Evolutionary conservation across 306 rosid genomes (phyloP).

Genomic region (Luffa aegyptiaca): DNA sequence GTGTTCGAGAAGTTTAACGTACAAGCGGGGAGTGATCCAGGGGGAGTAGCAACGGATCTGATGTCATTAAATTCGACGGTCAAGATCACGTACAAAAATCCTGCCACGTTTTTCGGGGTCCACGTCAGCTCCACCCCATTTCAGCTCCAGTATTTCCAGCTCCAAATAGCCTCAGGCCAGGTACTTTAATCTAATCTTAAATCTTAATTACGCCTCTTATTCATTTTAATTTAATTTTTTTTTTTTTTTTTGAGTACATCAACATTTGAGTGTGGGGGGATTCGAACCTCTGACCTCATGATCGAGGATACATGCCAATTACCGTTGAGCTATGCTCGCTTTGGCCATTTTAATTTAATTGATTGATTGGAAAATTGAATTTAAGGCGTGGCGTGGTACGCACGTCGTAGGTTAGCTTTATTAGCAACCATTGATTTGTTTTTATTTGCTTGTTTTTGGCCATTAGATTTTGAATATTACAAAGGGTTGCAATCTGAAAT

Average conservation of each 20-base stretch:
- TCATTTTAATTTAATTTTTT: neutral
- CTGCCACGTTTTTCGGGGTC: slow-evolving; percentile 75
- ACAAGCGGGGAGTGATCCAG: slow-evolving; percentile 69
- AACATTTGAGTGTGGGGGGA: too few relatives aligned
- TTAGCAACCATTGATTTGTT: too few relatives aligned
- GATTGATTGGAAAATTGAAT: neutral
- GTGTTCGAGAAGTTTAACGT: slow-evolving; percentile 57
- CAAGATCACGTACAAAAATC: slow-evolving; percentile 51
- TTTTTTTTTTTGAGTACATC: too few relatives aligned
- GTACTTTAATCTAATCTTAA: slow-evolving; percentile 13
- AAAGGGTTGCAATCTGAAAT: neutral
- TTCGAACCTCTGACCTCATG: too few relatives aligned
- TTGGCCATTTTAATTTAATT: too few relatives aligned
- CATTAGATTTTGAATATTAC: neutral
- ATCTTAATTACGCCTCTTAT: neutral
- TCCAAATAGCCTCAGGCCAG: slow-evolving; percentile 66
- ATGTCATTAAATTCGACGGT: slow-evolving; percentile 81
- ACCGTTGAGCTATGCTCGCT: too few relatives aligned
- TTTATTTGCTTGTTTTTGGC: neutral
- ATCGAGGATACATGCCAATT: too few relatives aligned
- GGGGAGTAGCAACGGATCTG: slow-evolving; percentile 79
- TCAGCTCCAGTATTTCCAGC: slow-evolving; percentile 56
- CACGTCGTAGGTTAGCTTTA: neutral
- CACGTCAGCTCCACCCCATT: slow-evolving; percentile 75
- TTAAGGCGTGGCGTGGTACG: neutral